These are phyloP conservation scores for Aegilops tauschii DNA, from an alignment of 176 grass and related monocot genomes.

Conservation along the genomic window DNA sequence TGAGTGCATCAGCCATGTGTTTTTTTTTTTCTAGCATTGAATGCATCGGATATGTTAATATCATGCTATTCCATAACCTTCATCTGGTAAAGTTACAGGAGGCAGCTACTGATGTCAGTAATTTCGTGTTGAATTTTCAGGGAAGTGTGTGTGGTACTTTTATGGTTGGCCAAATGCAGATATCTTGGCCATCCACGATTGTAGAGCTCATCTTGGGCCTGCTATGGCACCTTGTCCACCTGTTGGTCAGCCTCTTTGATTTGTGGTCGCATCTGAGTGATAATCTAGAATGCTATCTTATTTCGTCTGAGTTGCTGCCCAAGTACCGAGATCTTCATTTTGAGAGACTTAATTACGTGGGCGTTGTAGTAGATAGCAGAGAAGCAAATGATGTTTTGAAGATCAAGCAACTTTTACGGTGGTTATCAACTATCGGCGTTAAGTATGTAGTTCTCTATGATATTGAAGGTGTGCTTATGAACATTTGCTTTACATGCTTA, in stretches of 20 bases:
- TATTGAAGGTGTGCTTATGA: conserved; percentile 54
- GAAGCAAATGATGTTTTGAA: conserved; percentile 57
- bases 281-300: conserved; percentile 46
- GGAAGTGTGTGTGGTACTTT: neutral
- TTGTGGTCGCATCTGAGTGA: conserved; percentile 39
- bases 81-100: neutral
- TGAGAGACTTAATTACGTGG: conserved; percentile 43
- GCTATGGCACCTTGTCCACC: conserved; percentile 51
- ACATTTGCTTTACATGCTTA: conserved; percentile 9
- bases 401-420: conserved; percentile 56
- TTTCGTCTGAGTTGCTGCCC: conserved; percentile 37
- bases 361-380: conserved; percentile 61
- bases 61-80: neutral
- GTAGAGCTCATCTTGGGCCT: conserved; percentile 44
- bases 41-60: neutral
- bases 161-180: conserved; percentile 37
- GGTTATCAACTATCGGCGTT: conserved; percentile 45
- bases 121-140: conserved; percentile 8
- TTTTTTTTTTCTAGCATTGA: neutral
- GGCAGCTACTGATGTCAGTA: neutral
- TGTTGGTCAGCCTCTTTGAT: conserved; percentile 34
- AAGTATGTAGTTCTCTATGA: conserved; percentile 75
- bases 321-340: conserved; percentile 57
- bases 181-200: conserved; percentile 37
- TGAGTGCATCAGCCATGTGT: neutral